Conservation (phyloP, 345 rosid species). For the Acer yangbiense region DNA sequence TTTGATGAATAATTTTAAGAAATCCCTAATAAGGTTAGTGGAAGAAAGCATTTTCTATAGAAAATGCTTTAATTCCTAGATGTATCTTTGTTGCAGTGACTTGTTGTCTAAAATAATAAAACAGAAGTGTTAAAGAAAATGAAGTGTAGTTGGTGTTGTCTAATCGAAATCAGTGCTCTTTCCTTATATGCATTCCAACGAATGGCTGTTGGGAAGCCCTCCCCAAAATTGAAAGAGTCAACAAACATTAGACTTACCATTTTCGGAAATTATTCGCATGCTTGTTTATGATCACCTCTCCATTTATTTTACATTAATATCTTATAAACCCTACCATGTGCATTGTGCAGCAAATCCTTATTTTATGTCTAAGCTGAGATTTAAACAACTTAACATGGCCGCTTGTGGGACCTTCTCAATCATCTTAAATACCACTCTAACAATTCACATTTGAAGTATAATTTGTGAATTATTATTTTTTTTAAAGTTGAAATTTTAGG, state of each 20-base stretch:
- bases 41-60: slow-evolving; percentile 38
- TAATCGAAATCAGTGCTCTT: slow-evolving; percentile 29
- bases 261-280: slow-evolving; percentile 41
- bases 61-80: not conserved
- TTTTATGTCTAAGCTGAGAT: slow-evolving; percentile 19
- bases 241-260: slow-evolving; percentile 19
- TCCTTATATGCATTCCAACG: slow-evolving; percentile 20
- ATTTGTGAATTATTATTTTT: too few species aligned
- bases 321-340: slow-evolving; percentile 27
- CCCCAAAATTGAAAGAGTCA: slow-evolving; percentile 7
- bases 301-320: slow-evolving; percentile 2
- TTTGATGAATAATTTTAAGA: slow-evolving; percentile 9
- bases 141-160: slow-evolving; percentile 39
- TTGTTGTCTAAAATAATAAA: slow-evolving; percentile 1
- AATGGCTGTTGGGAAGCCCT: slow-evolving; percentile 26
- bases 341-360: slow-evolving; percentile 20
- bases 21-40: slow-evolving; percentile 28
- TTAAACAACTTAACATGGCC: not conserved
- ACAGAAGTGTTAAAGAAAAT: slow-evolving; percentile 12
- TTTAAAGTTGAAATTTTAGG: not conserved
- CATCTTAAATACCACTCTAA: slow-evolving; percentile 31
- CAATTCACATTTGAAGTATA: not conserved
- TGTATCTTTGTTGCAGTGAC: slow-evolving; percentile 1
- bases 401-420: slow-evolving; percentile 25
- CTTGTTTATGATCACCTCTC: slow-evolving; percentile 7